Evolutionary conservation across 306 rosid genomes (phyloP), one percentile per base, ranked within the genome.

Genomic region (Hippophae tibetana): DNA sequence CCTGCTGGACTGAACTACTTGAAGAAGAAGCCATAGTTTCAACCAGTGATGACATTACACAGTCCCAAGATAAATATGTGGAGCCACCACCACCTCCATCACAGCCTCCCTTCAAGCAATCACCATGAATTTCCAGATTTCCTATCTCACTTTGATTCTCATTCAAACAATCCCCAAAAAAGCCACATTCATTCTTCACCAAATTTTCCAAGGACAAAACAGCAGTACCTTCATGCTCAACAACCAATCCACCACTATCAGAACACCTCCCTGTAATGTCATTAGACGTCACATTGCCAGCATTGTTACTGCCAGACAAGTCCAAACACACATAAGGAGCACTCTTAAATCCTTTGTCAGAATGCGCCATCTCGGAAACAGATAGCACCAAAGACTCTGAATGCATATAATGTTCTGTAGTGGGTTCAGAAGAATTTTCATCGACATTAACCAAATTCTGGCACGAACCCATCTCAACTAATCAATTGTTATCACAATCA

Each of bases 381-480:
- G 76, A 73, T 31, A 2, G 38, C 38, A 31, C 38, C 38, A 31
- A 31, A 31, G 38, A 4, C 5, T 31, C 38, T 4, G 38, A 31
- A 4, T 4, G 38, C 38, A 31, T 2, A 31, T 31, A 4, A 2
- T 31, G 4, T 31, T 31, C 38, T 31, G 38, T 31, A 31, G 5
- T 31, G 3, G 38, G 38, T 31, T 2, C 5, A 31, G 38, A 31
- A 3, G 69, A 53, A 58, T 68, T 70, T 64, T 69, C 89, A 40
- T 71, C 95, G 5, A 65, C 68, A 5, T 71, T 50, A 58, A 70
- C 60, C 43, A 82, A 74, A 57, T 78, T 63, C 64, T 82, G 96
- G 72, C 70, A 85, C 42, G 83, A 80, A 42, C 88, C 90, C 96
- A 89, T 86, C 80, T 52, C 80, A 31, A 31, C 41, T 54, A 23